Evolutionary conservation across 257 asterid species (phyloP), one percentile per base, ranked within the genome.

Genomic region (Anisodus tanguticus): DNA sequence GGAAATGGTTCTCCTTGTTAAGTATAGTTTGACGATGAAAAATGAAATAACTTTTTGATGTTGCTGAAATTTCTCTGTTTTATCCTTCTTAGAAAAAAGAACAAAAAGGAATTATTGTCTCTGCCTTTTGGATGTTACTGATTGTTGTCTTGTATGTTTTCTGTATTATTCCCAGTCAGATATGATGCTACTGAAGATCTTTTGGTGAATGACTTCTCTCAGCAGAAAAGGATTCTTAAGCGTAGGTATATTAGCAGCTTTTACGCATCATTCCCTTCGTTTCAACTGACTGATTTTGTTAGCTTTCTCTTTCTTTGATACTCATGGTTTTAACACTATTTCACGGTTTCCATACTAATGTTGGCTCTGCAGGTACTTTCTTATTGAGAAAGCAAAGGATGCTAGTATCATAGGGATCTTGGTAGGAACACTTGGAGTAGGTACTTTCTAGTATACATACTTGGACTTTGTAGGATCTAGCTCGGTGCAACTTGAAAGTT

Each of bases 401-500:
- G 99, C 99, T 67, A 92, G 91, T 87, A 94, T 94, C 90, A 89
- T 95, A 49, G 98, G 98, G 49, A 94, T 95, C 88, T 87, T 95
- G 94, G 98, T 95, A 64, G 99, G 99, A 83, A 94, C 99, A 54
- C 99, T 95, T 88, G 99, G 98, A 84, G 94, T 93, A 85, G 98
- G 99, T 94, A 88, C 68, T 86, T 79, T 78, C 63, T 47, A n/a
- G 19, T 63, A 41, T 79, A 72, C 76, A 74, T 43, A 31, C 16
- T 22, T 22, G 26, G 26, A 43, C 66, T 80, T 45, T 66, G 54
- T 26, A 19, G 5, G 55, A 57, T 8, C 35, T n/a, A n/a, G 69
- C 26, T 22, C 26, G 26, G 26, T 22, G 26, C 26, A 22, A 22
- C 26, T 22, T 22, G 26, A 22, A 22, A 22, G 26, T 22, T 22